Conservation (phyloP, 2,329 filamentous ascomycete species). For the Neocucurbitaria cava region DNA sequence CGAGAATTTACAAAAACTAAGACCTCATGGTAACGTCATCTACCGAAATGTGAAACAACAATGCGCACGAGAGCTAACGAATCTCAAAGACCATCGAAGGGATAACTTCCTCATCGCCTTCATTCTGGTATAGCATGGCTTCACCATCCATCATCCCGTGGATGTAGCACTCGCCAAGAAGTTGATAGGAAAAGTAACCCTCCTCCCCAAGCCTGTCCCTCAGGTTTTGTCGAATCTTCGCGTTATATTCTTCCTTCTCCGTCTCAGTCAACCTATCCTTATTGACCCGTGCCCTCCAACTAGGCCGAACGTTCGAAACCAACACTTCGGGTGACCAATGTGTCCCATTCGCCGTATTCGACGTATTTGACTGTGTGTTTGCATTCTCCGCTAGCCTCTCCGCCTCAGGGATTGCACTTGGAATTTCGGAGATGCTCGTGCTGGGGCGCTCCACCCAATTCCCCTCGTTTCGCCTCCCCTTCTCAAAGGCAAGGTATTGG, state of each 20-base stretch:
- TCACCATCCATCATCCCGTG: constrained; percentile 27
- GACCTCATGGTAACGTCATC: no score
- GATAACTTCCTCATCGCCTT: constrained; percentile 8
- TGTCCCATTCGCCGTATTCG: not conserved
- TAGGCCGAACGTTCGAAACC: not conserved
- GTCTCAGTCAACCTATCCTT: not conserved
- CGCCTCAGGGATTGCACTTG: not conserved
- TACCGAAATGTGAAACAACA: not conserved
- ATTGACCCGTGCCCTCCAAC: not conserved
- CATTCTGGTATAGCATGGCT: constrained; percentile 19
- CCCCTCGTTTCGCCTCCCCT: not conserved
- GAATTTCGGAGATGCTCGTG: not conserved
- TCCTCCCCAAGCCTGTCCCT: not conserved
- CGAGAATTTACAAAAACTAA: no score
- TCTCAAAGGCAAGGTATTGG: not conserved
- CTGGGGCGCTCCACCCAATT: not conserved
- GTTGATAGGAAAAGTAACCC: constrained; percentile 9
- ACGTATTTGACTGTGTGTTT: no score
- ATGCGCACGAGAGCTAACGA: not conserved
- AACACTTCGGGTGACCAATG: not conserved
- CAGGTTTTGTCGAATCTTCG: not conserved
- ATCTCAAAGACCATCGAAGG: constrained; percentile 20
- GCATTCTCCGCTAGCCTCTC: not conserved
- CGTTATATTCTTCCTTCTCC: not conserved
- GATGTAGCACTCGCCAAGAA: constrained; percentile 26